Percentiles rank a stretch among this genome's conserved stretches.
Conservation (phyloP, 306 rosid species). For the Coriaria nepalensis region DNA sequence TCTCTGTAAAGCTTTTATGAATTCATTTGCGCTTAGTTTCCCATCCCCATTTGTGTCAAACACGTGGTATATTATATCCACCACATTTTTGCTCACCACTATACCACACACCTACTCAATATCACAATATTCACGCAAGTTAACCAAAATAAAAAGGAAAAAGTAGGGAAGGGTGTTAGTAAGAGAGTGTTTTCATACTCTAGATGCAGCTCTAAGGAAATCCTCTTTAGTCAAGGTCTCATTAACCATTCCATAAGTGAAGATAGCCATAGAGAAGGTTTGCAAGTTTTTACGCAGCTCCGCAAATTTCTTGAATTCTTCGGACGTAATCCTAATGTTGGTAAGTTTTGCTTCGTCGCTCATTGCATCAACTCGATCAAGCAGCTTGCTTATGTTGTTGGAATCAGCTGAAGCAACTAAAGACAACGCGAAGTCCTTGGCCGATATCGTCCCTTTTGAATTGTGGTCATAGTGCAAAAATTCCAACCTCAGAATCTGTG, state of each 20-base stretch:
- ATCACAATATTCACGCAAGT: no score
- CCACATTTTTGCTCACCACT: conserved; percentile 29
- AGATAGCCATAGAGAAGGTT: conserved; percentile 57
- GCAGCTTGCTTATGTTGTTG: conserved; percentile 46
- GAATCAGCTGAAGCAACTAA: conserved; percentile 73
- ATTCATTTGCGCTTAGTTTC: conserved; percentile 45
- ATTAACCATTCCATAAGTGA: conserved; percentile 65
- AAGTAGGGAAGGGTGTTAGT: neutral
- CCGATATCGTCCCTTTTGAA: conserved; percentile 40
- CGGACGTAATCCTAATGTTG: conserved; percentile 30
- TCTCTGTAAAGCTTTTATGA: conserved; percentile 42
- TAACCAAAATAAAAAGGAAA: neutral
- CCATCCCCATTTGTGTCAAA: conserved; percentile 63
- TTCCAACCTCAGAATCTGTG: conserved; percentile 54
- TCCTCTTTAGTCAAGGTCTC: conserved; percentile 49
- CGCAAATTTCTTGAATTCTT: conserved; percentile 56
- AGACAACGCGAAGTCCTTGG: conserved; percentile 70
- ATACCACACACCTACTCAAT: conserved; percentile 54
- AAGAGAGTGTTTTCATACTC: conserved; percentile 26
- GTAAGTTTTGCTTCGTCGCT: conserved; percentile 18
- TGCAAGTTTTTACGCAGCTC: conserved; percentile 44
- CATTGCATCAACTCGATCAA: conserved; percentile 43
- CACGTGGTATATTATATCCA: conserved; percentile 59
- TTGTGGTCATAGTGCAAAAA: conserved; percentile 62
- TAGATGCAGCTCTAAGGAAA: conserved; percentile 76